phyloP scores from a whole-genome alignment of 805 yeast species.

The Saccharomyces jurei region DNA sequence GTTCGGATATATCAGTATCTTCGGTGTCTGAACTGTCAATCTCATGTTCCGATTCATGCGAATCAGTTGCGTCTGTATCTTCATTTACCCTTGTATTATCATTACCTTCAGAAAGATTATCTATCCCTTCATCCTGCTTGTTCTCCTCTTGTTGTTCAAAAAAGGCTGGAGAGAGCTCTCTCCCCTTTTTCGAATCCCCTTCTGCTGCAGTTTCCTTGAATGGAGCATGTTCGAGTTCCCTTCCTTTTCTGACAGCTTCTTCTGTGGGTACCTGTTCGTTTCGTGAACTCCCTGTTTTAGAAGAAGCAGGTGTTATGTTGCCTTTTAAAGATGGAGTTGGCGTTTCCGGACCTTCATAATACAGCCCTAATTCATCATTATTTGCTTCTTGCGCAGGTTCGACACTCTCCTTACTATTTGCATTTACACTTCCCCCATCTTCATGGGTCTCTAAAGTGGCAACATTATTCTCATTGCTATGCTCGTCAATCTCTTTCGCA shows the following conservation, averaged over 20 bases:
- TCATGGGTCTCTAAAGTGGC: conserved; percentile 7
- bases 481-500: conserved; percentile 28
- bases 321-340: conserved; percentile 22
- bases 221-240: conserved; percentile 6
- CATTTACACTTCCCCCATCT: not conserved
- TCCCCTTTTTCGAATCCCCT: not conserved
- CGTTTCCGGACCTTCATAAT: conserved; percentile 20
- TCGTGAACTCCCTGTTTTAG: not conserved
- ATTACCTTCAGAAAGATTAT: not conserved
- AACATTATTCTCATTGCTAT: conserved; percentile 35
- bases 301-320: not conserved
- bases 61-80: not conserved
- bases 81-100: not conserved
- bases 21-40: not conserved
- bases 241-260: conserved; percentile 3
- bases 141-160: not conserved
- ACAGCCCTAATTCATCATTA: not conserved
- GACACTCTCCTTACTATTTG: conserved; percentile 1
- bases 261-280: not conserved
- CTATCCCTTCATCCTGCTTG: not conserved
- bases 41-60: not conserved
- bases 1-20: not conserved
- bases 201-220: conserved; percentile 1
- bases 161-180: not conserved
- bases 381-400: not conserved